Conservation (phyloP, 2,329 filamentous ascomycete species). For the Phyllosticta citriasiana region DNA sequence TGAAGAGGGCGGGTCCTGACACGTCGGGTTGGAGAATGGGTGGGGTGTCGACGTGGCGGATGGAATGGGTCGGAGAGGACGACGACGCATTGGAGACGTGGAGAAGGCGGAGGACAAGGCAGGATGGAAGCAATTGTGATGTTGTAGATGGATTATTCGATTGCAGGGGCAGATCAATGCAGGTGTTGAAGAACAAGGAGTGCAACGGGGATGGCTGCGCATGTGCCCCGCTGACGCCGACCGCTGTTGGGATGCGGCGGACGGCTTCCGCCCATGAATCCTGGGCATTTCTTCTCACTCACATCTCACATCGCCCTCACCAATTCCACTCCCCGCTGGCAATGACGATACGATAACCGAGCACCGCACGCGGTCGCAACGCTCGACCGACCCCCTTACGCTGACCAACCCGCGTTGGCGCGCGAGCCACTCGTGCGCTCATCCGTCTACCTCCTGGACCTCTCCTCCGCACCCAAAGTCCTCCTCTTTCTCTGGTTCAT, state of each 20-base stretch:
- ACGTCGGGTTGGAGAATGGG: not conserved
- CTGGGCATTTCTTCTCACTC: not conserved
- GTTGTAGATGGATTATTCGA: not conserved
- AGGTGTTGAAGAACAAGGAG: not conserved
- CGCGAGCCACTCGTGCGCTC: slow-evolving; percentile 8
- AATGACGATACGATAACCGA: slow-evolving; percentile 9
- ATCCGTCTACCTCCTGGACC: not conserved
- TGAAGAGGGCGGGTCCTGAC: not conserved
- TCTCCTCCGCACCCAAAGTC: not conserved
- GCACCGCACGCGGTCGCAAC: slow-evolving; percentile 6
- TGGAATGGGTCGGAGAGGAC: not conserved
- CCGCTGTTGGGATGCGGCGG: not conserved
- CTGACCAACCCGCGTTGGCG: not conserved
- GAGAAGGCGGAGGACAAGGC: not conserved
- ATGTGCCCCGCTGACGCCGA: not conserved
- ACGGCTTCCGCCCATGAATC: not conserved
- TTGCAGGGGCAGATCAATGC: not conserved
- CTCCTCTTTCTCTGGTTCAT: not conserved
- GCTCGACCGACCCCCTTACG: slow-evolving; percentile 8
- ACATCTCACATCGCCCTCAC: not conserved
- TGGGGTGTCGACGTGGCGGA: not conserved
- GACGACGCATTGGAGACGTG: not conserved
- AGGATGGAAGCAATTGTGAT: not conserved
- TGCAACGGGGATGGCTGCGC: not conserved
- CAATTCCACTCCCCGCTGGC: not conserved